These are phyloP conservation scores for Populus tremula DNA, from an alignment of 345 rosid species.

Conservation along the genomic window DNA sequence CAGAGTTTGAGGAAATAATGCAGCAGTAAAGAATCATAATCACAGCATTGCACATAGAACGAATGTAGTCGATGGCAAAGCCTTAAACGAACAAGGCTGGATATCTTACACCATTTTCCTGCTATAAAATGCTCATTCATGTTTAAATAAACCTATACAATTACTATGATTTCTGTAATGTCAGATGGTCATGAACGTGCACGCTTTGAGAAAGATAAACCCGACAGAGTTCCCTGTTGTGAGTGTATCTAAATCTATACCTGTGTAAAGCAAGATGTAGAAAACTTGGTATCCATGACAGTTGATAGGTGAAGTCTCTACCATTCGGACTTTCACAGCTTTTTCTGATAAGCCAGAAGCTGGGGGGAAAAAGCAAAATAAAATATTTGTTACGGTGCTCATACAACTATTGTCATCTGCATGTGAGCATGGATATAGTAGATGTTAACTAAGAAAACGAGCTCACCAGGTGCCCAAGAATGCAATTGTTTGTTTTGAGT, in stretches of 20 bases:
- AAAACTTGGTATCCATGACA: constrained; percentile 7
- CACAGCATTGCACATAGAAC: background rate
- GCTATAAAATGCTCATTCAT: background rate
- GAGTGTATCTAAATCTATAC: constrained; percentile 7
- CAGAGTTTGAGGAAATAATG: background rate
- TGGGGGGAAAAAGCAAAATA: constrained; percentile 11
- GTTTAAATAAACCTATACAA: background rate
- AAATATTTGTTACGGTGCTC: background rate
- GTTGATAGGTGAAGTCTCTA: background rate
- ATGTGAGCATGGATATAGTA: background rate
- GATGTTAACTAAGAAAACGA: background rate
- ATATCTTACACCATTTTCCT: background rate
- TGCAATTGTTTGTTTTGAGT: constrained; percentile 20
- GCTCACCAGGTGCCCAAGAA: constrained; percentile 43
- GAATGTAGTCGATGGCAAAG: background rate
- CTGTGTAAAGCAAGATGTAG: background rate
- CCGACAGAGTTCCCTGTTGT: constrained; percentile 4
- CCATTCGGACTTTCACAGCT: constrained; percentile 5
- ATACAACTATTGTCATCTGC: background rate
- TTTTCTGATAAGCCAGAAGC: constrained; percentile 44
- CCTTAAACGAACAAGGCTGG: background rate
- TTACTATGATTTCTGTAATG: background rate
- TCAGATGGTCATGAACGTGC: background rate
- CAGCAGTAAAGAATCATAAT: background rate
- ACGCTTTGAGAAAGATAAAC: background rate